These are phyloP conservation scores for Croton setiger DNA, from an alignment of 441 rosid genomes.

Conservation along the genomic window DNA sequence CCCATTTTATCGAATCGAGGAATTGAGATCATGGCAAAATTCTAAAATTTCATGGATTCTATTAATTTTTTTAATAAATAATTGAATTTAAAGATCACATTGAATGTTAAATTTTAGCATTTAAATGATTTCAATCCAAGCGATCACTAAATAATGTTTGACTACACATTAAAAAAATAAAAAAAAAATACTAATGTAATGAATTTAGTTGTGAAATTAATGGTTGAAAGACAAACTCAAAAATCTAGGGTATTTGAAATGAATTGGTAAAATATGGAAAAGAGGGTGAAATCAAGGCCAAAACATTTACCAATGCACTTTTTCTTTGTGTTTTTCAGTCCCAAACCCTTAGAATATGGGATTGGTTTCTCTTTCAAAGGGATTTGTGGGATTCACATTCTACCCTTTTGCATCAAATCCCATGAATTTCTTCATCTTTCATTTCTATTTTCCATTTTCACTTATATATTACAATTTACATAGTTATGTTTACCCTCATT, in stretches of 20 bases:
- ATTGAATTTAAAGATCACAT: too few relatives aligned
- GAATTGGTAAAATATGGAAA: conserved; percentile 7
- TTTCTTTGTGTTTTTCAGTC: conserved; percentile 31
- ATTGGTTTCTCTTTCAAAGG: conserved; percentile 23
- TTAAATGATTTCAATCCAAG: too few relatives aligned
- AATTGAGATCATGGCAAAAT: too few relatives aligned
- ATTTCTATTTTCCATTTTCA: not conserved
- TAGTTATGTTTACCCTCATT: too few relatives aligned
- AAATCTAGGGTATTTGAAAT: not conserved
- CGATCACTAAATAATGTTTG: too few relatives aligned
- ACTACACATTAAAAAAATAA: too few relatives aligned
- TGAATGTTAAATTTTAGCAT: too few relatives aligned
- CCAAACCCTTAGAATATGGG: conserved; percentile 38
- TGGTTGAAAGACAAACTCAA: not conserved
- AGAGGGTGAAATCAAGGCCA: conserved; percentile 8
- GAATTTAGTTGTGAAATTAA: too few relatives aligned
- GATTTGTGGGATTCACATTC: conserved; percentile 10
- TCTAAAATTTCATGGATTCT: too few relatives aligned
- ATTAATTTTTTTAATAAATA: too few relatives aligned
- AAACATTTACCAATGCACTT: conserved; percentile 26
- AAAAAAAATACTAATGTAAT: too few relatives aligned
- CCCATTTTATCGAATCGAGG: too few relatives aligned
- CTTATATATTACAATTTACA: not conserved
- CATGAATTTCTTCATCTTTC: not conserved
- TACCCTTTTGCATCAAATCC: not conserved